Evolutionary conservation across 495 filamentous ascomycete species (phyloP).

Genomic region (Hypoxylon subgilvum): DNA sequence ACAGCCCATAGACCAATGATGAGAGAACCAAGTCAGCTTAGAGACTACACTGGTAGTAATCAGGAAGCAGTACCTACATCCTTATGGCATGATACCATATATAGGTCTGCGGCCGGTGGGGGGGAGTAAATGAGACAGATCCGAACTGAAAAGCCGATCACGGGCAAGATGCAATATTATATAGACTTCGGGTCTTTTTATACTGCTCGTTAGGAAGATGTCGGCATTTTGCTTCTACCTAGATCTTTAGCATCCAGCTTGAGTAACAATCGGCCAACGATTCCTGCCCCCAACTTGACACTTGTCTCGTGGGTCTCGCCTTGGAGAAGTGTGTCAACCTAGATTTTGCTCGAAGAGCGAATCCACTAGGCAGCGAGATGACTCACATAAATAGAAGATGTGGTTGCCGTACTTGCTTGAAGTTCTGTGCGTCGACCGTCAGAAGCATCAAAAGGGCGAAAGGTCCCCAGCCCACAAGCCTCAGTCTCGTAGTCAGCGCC

Average conservation of each 20-base stretch:
- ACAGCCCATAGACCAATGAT: slow-evolving; percentile 13
- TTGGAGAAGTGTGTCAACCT: slow-evolving; percentile 15
- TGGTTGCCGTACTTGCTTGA: slow-evolving; percentile 6
- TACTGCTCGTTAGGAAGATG: slow-evolving; percentile 14
- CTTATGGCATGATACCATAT: neutral
- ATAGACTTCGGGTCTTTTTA: slow-evolving; percentile 8
- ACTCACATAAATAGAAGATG: slow-evolving; percentile 15
- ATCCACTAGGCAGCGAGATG: slow-evolving; percentile 24
- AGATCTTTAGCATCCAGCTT: neutral
- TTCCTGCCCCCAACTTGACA: slow-evolving; percentile 12
- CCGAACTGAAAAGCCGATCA: slow-evolving; percentile 12
- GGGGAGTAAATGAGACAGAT: slow-evolving; percentile 11
- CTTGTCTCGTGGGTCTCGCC: slow-evolving; percentile 9
- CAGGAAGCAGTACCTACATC: slow-evolving; percentile 8
- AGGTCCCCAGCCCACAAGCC: neutral
- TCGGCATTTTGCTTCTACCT: slow-evolving; percentile 6
- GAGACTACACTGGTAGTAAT: slow-evolving; percentile 12
- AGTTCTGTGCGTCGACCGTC: neutral
- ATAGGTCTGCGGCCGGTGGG: slow-evolving; percentile 18
- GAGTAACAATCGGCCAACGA: neutral
- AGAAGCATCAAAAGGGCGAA: neutral
- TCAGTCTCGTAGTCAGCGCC: slow-evolving; percentile 6
- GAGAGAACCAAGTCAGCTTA: slow-evolving; percentile 1
- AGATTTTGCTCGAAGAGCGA: slow-evolving; percentile 13
- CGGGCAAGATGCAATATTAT: neutral